These are phyloP conservation scores for Kwoniella mangroviensis DNA, from an alignment of 768 basidiomycete genomes.

Conservation along the genomic window DNA sequence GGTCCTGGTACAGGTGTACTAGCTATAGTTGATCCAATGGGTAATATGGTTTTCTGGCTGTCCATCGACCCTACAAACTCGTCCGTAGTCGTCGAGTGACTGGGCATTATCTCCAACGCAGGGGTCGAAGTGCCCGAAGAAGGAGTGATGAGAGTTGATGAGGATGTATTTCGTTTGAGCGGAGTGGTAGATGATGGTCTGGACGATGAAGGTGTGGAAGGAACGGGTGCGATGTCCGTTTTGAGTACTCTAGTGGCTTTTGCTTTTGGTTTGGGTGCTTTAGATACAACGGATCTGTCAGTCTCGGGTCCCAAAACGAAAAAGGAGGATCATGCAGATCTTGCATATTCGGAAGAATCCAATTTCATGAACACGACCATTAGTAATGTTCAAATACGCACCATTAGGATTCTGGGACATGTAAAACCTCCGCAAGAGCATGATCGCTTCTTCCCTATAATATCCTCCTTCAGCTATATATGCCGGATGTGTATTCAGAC, in stretches of 20 bases:
- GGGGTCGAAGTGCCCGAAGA: not conserved
- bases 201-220: conserved; percentile 36
- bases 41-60: conserved; percentile 20
- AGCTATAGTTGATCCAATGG: conserved; percentile 36
- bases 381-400: conserved; percentile 55
- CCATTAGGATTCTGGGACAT: conserved; percentile 92
- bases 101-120: not conserved
- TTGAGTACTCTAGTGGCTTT: conserved; percentile 85
- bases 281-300: not conserved
- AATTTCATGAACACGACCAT: no score
- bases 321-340: no score
- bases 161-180: conserved; percentile 2
- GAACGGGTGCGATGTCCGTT: conserved; percentile 67
- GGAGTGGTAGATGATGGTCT: conserved; percentile 30
- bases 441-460: conserved; percentile 79
- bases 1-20: conserved; percentile 29
- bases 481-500: conserved; percentile 73
- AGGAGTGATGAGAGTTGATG: not conserved
- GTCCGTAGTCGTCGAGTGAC: not conserved
- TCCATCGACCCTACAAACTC: not conserved
- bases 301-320: no score
- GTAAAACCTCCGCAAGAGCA: conserved; percentile 84
- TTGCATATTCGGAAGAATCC: no score
- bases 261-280: conserved; percentile 87
- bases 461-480: conserved; percentile 79